A percentile compares a stretch with the other conserved stretches of the same genome.
These are phyloP conservation scores for Rhizophora apiculata DNA, from an alignment of 345 rosid species.

Conservation along the genomic window DNA sequence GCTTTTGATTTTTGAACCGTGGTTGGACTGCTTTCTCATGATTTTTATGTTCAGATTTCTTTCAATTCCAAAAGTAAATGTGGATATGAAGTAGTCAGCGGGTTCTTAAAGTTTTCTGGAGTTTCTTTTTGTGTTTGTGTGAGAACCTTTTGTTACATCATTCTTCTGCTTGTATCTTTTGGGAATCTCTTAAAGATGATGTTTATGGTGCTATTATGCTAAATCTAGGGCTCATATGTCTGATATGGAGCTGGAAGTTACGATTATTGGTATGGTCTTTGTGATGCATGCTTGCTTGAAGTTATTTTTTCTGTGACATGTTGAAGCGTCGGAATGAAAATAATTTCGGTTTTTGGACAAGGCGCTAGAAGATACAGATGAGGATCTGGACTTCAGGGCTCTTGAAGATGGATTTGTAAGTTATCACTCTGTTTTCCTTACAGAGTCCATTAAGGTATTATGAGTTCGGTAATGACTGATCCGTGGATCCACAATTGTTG, in stretches of 20 bases:
- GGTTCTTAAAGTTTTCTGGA: neutral
- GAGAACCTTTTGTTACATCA: neutral
- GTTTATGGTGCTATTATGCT: no score
- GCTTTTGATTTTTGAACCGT: neutral
- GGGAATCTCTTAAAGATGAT: neutral
- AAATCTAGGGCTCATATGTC: neutral
- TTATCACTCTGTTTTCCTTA: constrained; percentile 6
- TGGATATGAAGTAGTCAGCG: neutral
- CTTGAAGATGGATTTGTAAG: constrained; percentile 77
- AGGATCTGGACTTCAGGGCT: constrained; percentile 66
- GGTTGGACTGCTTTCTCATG: neutral
- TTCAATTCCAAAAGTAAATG: neutral
- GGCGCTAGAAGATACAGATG: constrained; percentile 52
- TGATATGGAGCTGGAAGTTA: neutral
- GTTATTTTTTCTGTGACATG: neutral
- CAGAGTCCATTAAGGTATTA: neutral
- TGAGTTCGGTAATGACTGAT: neutral
- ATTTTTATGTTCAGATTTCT: neutral
- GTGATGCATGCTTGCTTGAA: no score
- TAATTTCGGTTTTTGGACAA: constrained; percentile 49
- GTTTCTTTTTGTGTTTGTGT: neutral
- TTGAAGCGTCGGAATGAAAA: neutral
- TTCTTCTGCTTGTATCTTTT: neutral
- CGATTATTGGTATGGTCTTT: no score
- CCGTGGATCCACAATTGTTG: neutral